Conservation (phyloP, 805 yeast genomes). For the Wickerhamomyces queroliae region DNA sequence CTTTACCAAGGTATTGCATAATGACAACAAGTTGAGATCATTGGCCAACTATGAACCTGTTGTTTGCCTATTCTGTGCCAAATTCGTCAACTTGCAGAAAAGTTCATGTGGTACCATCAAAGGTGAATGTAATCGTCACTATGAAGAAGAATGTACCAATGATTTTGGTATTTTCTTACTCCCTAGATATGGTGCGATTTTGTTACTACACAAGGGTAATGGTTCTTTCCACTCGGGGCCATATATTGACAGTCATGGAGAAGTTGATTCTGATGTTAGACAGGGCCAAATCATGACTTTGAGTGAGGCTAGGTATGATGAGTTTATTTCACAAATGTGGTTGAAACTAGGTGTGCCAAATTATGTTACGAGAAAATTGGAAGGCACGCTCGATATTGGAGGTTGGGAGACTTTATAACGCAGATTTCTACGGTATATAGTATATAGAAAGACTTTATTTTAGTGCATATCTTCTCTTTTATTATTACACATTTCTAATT, state of each 20-base stretch:
- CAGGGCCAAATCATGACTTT: constrained; percentile 69
- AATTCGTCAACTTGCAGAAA: constrained; percentile 60
- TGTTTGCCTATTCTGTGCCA: constrained; percentile 79
- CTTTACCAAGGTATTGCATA: constrained; percentile 53
- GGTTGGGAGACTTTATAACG: constrained; percentile 88
- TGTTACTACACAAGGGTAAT: constrained; percentile 62
- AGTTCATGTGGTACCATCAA: constrained; percentile 43
- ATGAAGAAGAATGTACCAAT: constrained; percentile 52
- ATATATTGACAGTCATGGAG: constrained; percentile 82
- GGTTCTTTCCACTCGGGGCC: constrained; percentile 88
- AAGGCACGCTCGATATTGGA: constrained; percentile 76
- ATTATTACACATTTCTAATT: too few relatives aligned
- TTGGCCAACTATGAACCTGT: constrained; percentile 65
- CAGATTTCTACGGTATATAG: not conserved
- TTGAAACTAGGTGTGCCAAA: constrained; percentile 74
- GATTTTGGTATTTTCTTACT: constrained; percentile 67
- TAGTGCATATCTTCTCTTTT: constrained; percentile 14
- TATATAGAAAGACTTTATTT: constrained; percentile 2
- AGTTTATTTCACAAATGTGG: constrained; percentile 65
- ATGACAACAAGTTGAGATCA: constrained; percentile 32
- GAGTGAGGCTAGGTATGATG: constrained; percentile 55
- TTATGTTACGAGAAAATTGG: constrained; percentile 72
- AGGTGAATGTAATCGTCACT: constrained; percentile 83
- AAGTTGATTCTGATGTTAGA: constrained; percentile 66
- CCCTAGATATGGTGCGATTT: constrained; percentile 61